Evolutionary conservation across 2,329 filamentous ascomycete genomes (phyloP), one percentile per base, ranked within the genome.

Genomic region (Xylaria sp.): DNA sequence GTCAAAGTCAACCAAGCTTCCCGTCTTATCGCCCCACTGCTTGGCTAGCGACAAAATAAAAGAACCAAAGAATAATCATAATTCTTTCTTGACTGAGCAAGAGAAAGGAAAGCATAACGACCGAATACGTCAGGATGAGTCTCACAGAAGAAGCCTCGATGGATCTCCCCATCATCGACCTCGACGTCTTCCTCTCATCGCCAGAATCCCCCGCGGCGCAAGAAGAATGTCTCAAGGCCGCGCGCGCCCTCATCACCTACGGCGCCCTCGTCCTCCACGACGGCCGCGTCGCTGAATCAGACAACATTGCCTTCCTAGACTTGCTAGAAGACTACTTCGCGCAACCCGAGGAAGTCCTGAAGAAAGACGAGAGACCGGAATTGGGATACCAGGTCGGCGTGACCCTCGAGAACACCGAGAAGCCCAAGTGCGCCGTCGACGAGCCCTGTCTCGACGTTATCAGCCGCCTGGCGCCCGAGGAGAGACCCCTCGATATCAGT

Each of bases 281-380:
- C 74, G 80, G 79, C 55, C 82, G 83, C 63, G 83, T 84, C 10
- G 75, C 80, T 16, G 80, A 82, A 66, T 66, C 72, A 2, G 80
- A 83, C 72, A 86, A 86, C 74, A 73, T 74, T 30, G 72, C 75
- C 57, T 86, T 86, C 66, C 79, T 86, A 59, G 82, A 86, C 70
- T 76, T 86, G 44, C 78, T 85, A n/a, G 83, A 86, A 72, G 82
- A 85, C 74, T 86, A 86, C 76, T 86, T 86, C 68, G 82, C 81
- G 39, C 83, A 85, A 71, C 79, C 82, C 13, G 73, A 74, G 16
- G 76, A 70, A 7, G 70, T 68, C 2, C 76, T 85, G 42, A 71
- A 70, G 53, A 69, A 68, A 42, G 83, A 86, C 65, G 81, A 84
- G 74, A 78, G 82, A 2, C 83, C 83, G 4, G 80, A 81, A 67